These are phyloP conservation scores for Sugiyamaella castrensis DNA, from an alignment of 1,139 yeast species.

Conservation along the genomic window DNA sequence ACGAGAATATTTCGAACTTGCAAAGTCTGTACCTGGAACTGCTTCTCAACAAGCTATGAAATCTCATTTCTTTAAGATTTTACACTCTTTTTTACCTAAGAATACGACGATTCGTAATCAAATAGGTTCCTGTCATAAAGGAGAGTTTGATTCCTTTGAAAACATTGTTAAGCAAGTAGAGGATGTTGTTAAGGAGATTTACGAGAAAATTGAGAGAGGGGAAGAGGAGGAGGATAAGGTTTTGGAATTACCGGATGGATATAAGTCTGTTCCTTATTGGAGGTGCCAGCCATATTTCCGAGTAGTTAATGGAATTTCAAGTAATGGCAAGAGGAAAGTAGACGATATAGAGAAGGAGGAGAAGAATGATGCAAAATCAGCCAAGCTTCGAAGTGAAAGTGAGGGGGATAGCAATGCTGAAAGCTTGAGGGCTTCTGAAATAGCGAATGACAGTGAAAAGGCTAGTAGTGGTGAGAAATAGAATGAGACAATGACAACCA, in stretches of 20 bases:
- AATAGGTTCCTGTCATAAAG: conserved; percentile 55
- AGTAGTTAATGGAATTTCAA: conserved; percentile 25
- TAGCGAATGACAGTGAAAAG: no score
- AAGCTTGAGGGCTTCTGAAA: no score
- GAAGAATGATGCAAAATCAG: no score
- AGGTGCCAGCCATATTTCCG: conserved; percentile 94
- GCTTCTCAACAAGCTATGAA: conserved; percentile 86
- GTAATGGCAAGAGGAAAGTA: conserved; percentile 23
- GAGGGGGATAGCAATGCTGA: no score
- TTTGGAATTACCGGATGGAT: conserved; percentile 61
- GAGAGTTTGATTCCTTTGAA: conserved; percentile 59
- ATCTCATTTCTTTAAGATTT: conserved; percentile 83
- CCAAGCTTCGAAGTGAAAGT: no score
- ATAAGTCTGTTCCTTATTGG: conserved; percentile 91
- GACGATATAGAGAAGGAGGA: neutral
- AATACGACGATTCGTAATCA: conserved; percentile 76
- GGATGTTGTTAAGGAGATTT: conserved; percentile 55
- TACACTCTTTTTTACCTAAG: conserved; percentile 70
- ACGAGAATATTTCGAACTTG: conserved; percentile 86
- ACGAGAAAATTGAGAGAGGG: conserved; percentile 37
- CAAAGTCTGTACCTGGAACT: conserved; percentile 58
- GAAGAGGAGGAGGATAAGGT: conserved; percentile 40
- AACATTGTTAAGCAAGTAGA: conserved; percentile 68
- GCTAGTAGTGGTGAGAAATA: no score
- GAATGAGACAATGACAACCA: no score